phyloP scores from a whole-genome alignment of 805 yeast species.

The Saccharomyces kudriavzevii region DNA sequence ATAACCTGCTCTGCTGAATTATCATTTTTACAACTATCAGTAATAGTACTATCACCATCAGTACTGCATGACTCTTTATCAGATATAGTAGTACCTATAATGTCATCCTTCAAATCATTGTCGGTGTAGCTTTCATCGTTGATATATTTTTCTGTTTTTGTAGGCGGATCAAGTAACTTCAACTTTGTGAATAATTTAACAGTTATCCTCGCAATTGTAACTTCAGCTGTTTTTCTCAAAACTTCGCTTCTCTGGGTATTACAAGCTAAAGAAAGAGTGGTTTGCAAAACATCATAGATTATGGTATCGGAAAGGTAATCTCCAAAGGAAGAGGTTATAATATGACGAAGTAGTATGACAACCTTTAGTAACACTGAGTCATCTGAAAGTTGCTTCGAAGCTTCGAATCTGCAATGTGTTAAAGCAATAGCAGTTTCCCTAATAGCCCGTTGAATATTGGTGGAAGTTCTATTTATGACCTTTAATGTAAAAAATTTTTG shows the following conservation, averaged over 20 bases:
- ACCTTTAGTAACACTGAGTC: slow-evolving; percentile 86
- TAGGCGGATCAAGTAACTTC: slow-evolving; percentile 42
- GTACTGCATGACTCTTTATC: not conserved
- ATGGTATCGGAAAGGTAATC: slow-evolving; percentile 68
- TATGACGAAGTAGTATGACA: slow-evolving; percentile 58
- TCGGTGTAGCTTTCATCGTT: slow-evolving; percentile 33
- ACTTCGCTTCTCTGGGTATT: slow-evolving; percentile 88
- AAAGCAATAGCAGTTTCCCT: slow-evolving; percentile 45
- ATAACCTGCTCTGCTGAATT: not conserved
- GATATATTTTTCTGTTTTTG: slow-evolving; percentile 31
- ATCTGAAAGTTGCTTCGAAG: slow-evolving; percentile 84
- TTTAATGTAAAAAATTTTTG: slow-evolving; percentile 64
- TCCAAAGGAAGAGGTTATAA: slow-evolving; percentile 57
- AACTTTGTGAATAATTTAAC: slow-evolving; percentile 58
- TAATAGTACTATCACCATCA: not conserved
- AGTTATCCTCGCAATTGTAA: slow-evolving; percentile 64
- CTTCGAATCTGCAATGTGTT: slow-evolving; percentile 93
- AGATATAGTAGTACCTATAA: slow-evolving; percentile 10
- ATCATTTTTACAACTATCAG: slow-evolving; percentile 2
- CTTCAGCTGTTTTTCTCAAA: slow-evolving; percentile 80
- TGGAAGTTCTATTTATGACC: slow-evolving; percentile 49
- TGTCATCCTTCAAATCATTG: slow-evolving; percentile 14
- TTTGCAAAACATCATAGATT: slow-evolving; percentile 81
- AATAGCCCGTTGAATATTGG: slow-evolving; percentile 53
- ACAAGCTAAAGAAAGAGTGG: slow-evolving; percentile 84